These are phyloP conservation scores for Porcisia hertigi DNA, from an alignment of 208 protist genomes.

Conservation along the genomic window DNA sequence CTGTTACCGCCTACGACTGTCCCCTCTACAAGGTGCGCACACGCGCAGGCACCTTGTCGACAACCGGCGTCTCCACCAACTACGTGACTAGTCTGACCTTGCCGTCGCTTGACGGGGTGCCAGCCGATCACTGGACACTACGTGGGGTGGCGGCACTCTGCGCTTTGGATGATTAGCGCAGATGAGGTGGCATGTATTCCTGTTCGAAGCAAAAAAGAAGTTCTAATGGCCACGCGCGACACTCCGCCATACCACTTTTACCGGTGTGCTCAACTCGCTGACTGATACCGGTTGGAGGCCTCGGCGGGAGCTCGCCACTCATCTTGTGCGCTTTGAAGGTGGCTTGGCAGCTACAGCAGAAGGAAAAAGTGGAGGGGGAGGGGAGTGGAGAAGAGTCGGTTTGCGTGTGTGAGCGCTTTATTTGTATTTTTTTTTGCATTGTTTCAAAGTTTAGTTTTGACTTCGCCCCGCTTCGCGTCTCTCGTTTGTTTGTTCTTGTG, in stretches of 20 bases:
- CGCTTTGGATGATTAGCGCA: constrained; percentile 78
- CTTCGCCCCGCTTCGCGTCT: no score
- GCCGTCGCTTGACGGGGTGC: constrained; percentile 50
- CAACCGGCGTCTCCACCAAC: constrained; percentile 92
- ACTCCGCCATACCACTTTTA: not conserved
- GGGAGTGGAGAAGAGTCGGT: not conserved
- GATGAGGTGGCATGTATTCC: not conserved
- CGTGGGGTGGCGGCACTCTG: constrained; percentile 91
- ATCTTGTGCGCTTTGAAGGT: not conserved
- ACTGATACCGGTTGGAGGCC: not conserved
- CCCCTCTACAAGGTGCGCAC: constrained; percentile 94
- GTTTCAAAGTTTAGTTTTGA: not conserved
- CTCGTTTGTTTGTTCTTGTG: no score
- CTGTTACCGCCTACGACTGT: constrained; percentile 66
- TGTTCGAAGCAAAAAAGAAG: not conserved
- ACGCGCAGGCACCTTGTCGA: constrained; percentile 86
- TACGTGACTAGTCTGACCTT: constrained; percentile 86
- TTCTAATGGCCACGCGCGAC: not conserved
- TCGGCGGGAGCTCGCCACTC: not conserved
- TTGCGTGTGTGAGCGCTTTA: not conserved
- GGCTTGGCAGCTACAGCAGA: not conserved
- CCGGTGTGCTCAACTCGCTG: not conserved
- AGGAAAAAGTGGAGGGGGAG: not conserved
- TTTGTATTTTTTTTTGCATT: not conserved
- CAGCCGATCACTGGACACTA: constrained; percentile 89